Conservation (phyloP, 768 basidiomycete genomes). For the Xerocomus spinulosus region DNA sequence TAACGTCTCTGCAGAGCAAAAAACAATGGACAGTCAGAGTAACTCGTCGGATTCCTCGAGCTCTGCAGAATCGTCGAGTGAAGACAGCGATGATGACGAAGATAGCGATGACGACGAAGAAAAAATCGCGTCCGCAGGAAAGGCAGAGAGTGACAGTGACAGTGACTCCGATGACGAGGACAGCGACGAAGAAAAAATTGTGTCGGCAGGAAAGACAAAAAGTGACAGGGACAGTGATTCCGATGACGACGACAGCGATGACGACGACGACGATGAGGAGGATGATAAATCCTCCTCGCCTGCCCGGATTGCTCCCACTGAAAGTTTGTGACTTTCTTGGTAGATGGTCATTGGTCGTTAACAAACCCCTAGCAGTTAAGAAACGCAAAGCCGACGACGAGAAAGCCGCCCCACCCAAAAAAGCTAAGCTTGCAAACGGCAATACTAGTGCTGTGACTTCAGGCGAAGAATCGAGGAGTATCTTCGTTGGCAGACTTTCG, state of each 20-base stretch:
- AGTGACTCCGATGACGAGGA: not conserved
- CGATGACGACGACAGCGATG: not conserved
- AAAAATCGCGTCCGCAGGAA: too few species aligned
- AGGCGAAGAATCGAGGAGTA: conserved; percentile 52
- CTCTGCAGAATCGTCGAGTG: conserved; percentile 7
- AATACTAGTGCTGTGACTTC: conserved; percentile 33
- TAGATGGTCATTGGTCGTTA: not conserved
- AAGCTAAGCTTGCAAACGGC: conserved; percentile 69
- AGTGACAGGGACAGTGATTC: conserved; percentile 4
- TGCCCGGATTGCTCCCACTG: conserved; percentile 42
- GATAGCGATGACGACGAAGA: not conserved
- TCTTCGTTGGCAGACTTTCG: conserved; percentile 90
- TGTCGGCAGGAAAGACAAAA: not conserved
- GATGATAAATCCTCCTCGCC: conserved; percentile 18
- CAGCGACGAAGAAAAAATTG: not conserved
- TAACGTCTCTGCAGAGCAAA: not conserved
- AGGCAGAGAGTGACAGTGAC: not conserved
- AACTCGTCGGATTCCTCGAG: conserved; percentile 16
- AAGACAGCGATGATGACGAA: not conserved
- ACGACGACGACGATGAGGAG: conserved; percentile 6
- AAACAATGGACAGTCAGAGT: too few species aligned
- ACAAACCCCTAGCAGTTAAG: conserved; percentile 27
- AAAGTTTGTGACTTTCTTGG: conserved; percentile 31
- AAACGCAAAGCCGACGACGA: conserved; percentile 83
- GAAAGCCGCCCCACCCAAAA: conserved; percentile 63